A percentile compares a stretch with the other conserved stretches of the same genome.
Evolutionary conservation across 2,329 filamentous ascomycete species (phyloP).

Genomic region (Penicillium rolfsii): DNA sequence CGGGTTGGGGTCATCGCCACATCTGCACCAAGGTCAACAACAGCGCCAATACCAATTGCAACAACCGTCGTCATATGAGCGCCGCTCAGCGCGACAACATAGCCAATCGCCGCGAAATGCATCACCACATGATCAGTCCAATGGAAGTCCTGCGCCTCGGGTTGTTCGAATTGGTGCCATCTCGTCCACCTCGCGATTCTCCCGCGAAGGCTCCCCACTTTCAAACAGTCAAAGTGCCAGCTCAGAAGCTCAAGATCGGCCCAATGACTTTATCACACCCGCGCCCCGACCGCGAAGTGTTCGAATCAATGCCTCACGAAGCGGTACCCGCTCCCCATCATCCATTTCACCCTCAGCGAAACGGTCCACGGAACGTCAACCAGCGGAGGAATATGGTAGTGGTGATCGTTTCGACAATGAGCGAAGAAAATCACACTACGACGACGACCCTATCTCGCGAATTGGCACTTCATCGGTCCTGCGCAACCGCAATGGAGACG

Average conservation of each 20-base stretch:
- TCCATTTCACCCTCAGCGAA: conserved; percentile 44
- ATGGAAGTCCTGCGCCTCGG: conserved; percentile 48
- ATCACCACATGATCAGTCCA: conserved; percentile 43
- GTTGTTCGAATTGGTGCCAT: conserved; percentile 45
- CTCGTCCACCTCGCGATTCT: conserved; percentile 36
- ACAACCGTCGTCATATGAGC: conserved; percentile 27
- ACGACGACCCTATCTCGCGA: conserved; percentile 41
- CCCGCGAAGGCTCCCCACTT: conserved; percentile 45
- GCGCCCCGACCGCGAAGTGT: conserved; percentile 50
- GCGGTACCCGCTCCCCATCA: conserved; percentile 45
- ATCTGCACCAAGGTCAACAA: conserved; percentile 32
- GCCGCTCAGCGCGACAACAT: conserved; percentile 34
- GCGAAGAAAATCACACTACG: conserved; percentile 35
- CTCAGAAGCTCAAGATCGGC: conserved; percentile 29
- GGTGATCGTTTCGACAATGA: conserved; percentile 41
- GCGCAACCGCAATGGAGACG: conserved; percentile 59
- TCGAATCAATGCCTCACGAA: conserved; percentile 47
- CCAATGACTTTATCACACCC: conserved; percentile 51
- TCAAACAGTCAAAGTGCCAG: conserved; percentile 41
- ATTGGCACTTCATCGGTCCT: conserved; percentile 43
- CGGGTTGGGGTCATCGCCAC: conserved; percentile 54
- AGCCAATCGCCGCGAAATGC: conserved; percentile 40
- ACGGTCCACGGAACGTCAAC: conserved; percentile 36
- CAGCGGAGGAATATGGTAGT: conserved; percentile 37
- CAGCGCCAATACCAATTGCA: conserved; percentile 29